These are phyloP conservation scores for Leccinum ochraceum DNA, from an alignment of 768 basidiomycete species.

Conservation along the genomic window DNA sequence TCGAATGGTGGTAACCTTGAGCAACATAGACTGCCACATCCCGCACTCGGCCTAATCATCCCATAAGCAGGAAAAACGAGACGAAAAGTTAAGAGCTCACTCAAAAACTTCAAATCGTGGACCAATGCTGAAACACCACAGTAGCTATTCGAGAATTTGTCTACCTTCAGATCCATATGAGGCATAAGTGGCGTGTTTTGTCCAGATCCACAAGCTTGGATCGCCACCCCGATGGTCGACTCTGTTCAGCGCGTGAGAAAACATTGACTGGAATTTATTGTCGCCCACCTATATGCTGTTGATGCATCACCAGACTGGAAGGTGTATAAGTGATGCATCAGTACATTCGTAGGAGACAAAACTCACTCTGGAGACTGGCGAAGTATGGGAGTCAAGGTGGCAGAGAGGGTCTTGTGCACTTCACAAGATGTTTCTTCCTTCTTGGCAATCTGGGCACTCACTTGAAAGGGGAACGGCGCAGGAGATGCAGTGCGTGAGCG, in stretches of 20 bases:
- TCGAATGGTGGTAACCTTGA: conserved; percentile 42
- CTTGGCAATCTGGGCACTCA: not conserved
- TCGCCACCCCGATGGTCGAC: not conserved
- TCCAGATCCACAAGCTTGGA: not conserved
- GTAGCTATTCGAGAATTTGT: conserved; percentile 68
- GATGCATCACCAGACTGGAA: conserved; percentile 33
- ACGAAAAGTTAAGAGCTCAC: conserved; percentile 34
- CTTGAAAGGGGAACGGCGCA: not conserved
- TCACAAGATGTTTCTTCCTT: not conserved
- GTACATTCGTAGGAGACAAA: not conserved
- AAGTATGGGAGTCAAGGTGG: not conserved
- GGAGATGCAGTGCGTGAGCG: too few species aligned
- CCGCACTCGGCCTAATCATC: conserved; percentile 50
- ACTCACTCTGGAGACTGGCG: too few species aligned
- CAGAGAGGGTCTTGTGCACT: not conserved
- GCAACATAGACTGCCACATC: conserved; percentile 58
- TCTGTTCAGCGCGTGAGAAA: not conserved
- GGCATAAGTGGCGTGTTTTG: conserved; percentile 30
- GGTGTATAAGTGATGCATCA: not conserved
- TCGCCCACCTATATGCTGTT: conserved; percentile 38
- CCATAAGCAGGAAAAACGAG: not conserved
- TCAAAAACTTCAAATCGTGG: conserved; percentile 55
- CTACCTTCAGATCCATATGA: conserved; percentile 61
- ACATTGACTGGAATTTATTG: too few species aligned
- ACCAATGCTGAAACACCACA: conserved; percentile 68